These are phyloP conservation scores for Rickenella mellea DNA, from an alignment of 768 basidiomycete genomes.

Conservation along the genomic window DNA sequence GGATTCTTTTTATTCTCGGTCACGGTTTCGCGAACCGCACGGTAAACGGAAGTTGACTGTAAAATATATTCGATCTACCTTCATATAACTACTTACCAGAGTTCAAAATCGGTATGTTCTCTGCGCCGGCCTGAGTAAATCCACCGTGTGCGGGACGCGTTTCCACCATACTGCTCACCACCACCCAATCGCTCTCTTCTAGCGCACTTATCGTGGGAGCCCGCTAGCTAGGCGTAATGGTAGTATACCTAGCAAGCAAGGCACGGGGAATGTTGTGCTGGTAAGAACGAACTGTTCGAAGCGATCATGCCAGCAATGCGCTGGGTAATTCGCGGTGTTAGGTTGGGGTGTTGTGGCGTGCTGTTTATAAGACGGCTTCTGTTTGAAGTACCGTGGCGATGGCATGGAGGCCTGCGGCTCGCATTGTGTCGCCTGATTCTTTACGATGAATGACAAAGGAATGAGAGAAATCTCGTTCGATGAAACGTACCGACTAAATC, in stretches of 20 bases:
- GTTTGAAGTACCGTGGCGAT: conserved; percentile 82
- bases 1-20: too few species aligned
- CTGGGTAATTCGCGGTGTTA: conserved; percentile 60
- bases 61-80: too few species aligned
- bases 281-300: conserved; percentile 70
- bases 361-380: conserved; percentile 85
- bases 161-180: conserved; percentile 87
- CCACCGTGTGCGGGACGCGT: conserved; percentile 66
- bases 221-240: conserved; percentile 79
- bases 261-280: conserved; percentile 83
- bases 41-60: too few species aligned
- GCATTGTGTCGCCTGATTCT: conserved; percentile 99
- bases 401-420: conserved; percentile 89
- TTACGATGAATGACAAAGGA: conserved; percentile 3
- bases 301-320: conserved; percentile 92
- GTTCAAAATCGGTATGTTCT: conserved; percentile 84
- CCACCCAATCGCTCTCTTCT: conserved; percentile 82
- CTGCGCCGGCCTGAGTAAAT: conserved; percentile 72
- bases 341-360: conserved; percentile 49
- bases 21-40: too few species aligned
- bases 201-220: conserved; percentile 83
- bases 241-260: conserved; percentile 48
- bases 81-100: conserved; percentile 59
- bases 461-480: not conserved
- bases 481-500: conserved; percentile 77